Percentiles rank a stretch among this genome's conserved stretches.
Evolutionary conservation across 371 early-diverging fungal genomes (phyloP).

Genomic region (Funneliformis caledonium): DNA sequence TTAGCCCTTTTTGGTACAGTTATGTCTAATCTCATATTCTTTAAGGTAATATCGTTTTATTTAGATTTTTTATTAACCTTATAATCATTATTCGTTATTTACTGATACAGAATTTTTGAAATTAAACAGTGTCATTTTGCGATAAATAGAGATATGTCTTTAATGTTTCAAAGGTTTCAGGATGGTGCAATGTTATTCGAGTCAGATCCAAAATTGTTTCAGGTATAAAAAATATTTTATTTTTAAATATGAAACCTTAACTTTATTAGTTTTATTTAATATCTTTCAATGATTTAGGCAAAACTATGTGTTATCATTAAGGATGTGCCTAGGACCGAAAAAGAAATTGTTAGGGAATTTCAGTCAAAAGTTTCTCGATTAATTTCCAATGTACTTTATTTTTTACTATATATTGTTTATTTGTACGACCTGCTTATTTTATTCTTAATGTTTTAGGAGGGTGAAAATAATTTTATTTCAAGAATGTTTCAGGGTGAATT

Average conservation of each 20-base stretch:
- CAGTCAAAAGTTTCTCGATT: not conserved
- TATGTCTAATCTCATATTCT: not conserved
- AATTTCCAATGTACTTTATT: too few relatives aligned
- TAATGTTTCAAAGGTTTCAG: slow-evolving; percentile 32
- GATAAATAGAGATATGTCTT: not conserved
- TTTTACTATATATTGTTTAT: too few relatives aligned
- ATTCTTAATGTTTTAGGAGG: not conserved
- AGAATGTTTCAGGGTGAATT: slow-evolving; percentile 20
- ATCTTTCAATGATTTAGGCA: slow-evolving; percentile 12
- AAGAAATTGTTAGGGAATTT: slow-evolving; percentile 30
- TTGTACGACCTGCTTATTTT: too few relatives aligned
- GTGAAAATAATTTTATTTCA: slow-evolving; percentile 34
- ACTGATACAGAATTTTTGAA: not conserved
- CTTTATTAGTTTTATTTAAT: not conserved
- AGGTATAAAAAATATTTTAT: not conserved
- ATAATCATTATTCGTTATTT: not conserved
- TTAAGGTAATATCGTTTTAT: not conserved
- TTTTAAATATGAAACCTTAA: not conserved
- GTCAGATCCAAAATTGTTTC: slow-evolving; percentile 5
- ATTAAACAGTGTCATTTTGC: not conserved
- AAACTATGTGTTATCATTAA: slow-evolving; percentile 26
- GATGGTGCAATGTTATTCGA: slow-evolving; percentile 6
- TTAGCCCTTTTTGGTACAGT: not conserved
- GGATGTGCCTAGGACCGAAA: slow-evolving; percentile 20
- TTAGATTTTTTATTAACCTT: not conserved